Base-by-base conservation (phyloP, 1,284 basidiomycete genomes). In the Mycena sp. region DNA sequence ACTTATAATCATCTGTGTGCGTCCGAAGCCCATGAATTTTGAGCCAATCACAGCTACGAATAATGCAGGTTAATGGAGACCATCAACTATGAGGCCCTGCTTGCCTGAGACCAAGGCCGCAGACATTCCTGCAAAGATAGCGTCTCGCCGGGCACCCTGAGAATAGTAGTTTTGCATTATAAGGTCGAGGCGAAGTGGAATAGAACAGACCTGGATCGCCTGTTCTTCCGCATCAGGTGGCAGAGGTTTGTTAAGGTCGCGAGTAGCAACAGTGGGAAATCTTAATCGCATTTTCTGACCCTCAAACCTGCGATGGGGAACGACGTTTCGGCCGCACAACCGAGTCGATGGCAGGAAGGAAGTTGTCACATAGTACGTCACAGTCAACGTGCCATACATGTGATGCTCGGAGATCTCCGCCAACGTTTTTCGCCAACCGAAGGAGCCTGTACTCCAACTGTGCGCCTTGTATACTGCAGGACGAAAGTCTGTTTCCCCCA, bases 41-140 rank as follows among this genome's bases (percentile, higher is more conserved):
- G 64, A 66, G 23, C 64, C 64, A 3, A 66, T 59, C 25, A 66
- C 64, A 12, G 64, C 64, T 66, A 11, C 23, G 25, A 4, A 30
- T n/a, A 7, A 6, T 38, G 19, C 49, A 6, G 6, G 35, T 25
- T 25, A n/a, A 41, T 3, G 32, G 28, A 53, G 26, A 25, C 32
- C 17, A 60, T 23, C n/a, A n/a, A n/a, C n/a, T n/a, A n/a, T n/a
- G n/a, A n/a, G n/a, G n/a, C n/a, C n/a, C n/a, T n/a, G n/a, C n/a
- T n/a, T 26, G 59, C 64, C 64, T 23, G 64, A 66, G 19, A 35
- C 56, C n/a, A 66, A 38, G 2, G 51, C 61, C 5, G 64, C 60
- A 7, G 64, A 66, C 55, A 66, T 58, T 11, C 61, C 64, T 2
- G 64, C 64, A 26, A 58, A 66, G 6, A 63, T 66, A 1, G 64